Base-by-base conservation (phyloP, 768 basidiomycete genomes). In the Suillus alpinus region DNA sequence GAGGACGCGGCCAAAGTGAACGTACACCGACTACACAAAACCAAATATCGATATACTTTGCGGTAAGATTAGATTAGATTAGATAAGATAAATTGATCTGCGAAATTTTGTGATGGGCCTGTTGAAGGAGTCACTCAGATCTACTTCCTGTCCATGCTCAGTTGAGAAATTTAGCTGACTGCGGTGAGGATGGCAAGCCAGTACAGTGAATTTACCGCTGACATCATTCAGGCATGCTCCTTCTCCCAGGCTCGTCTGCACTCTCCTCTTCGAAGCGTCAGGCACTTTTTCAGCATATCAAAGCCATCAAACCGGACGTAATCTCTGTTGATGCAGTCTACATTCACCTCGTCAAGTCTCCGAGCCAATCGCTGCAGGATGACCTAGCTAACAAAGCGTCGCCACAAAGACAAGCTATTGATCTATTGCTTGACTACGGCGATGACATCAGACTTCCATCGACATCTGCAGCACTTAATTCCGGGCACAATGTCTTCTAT, bases 371-470 rank as follows among this genome's bases (percentile, higher is more conserved):
- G 2, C 69, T 80, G 0, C 81, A 88, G 63, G 67, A 66, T 0
- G 80, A 84, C 8, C 80, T 94, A 6, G 63, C 71, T 0, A 70
- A 81, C 50, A 44, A 69, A 0, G 68, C 68, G 2, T 88, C 88
- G 0, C 51, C 76, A 0, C 74, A 80, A 49, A 76, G 85, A 37
- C 68, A 73, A 62, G 80, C 85, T 16, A 81, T 98, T 26, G 80
- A 87, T 64, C 81, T 82, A 23, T 83, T 99, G 8, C 76, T 99
- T 60, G 78, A 83, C 13, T 98, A 99, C 65, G 97, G 97, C 6
- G 92, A 95, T 70, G 80, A 91, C 71, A 75, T 84, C 62, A 77
- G 81, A 4, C 73, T 86, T 4, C 71, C 78, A 3, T 73, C 67
- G 7, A 87, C 87, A 0, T 63, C 71, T 12, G 63, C 71, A 23